Evolutionary conservation across 108 stramenopile genomes (phyloP).

Genomic region (Pinguiococcus pyrenoidosus): DNA sequence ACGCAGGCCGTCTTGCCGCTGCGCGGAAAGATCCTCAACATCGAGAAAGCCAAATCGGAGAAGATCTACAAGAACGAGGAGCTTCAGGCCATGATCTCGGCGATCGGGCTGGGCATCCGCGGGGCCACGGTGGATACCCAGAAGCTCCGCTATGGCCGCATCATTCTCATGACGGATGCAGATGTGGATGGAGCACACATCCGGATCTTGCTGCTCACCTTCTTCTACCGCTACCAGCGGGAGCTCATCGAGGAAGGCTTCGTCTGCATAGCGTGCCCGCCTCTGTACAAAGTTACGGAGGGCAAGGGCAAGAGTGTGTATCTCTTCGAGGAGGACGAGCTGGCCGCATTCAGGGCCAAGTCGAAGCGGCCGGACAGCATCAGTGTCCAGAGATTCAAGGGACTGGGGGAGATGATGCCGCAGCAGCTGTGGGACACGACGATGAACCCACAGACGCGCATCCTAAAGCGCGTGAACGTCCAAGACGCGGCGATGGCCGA

Average conservation of each 20-base stretch:
- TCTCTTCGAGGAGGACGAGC: constrained; percentile 18
- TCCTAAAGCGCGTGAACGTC: constrained; percentile 63
- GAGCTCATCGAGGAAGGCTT: constrained; percentile 70
- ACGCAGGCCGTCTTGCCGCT: constrained; percentile 85
- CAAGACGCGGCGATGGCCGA: constrained; percentile 72
- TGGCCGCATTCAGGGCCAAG: too few species aligned
- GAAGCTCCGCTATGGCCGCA: constrained; percentile 56
- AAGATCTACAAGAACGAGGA: constrained; percentile 79
- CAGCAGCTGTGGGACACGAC: constrained; percentile 84
- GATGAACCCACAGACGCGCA: constrained; percentile 69
- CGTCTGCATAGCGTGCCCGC: constrained; percentile 85
- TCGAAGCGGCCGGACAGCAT: neutral
- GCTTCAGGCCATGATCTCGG: constrained; percentile 75
- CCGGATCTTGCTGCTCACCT: constrained; percentile 78
- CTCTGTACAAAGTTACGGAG: constrained; percentile 72
- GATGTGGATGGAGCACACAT: constrained; percentile 94
- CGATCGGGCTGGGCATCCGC: constrained; percentile 73
- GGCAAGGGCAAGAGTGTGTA: too few species aligned
- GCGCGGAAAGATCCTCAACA: constrained; percentile 86
- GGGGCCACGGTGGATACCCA: constrained; percentile 56
- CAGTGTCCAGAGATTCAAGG: constrained; percentile 54
- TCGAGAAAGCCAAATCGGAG: constrained; percentile 76
- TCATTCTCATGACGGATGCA: constrained; percentile 91
- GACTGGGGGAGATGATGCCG: constrained; percentile 93
- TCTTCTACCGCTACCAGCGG: constrained; percentile 81